Percentiles rank a stretch among this genome's conserved stretches.
Evolutionary conservation across 306 rosid species (phyloP).

Genomic region (Vicia villosa): DNA sequence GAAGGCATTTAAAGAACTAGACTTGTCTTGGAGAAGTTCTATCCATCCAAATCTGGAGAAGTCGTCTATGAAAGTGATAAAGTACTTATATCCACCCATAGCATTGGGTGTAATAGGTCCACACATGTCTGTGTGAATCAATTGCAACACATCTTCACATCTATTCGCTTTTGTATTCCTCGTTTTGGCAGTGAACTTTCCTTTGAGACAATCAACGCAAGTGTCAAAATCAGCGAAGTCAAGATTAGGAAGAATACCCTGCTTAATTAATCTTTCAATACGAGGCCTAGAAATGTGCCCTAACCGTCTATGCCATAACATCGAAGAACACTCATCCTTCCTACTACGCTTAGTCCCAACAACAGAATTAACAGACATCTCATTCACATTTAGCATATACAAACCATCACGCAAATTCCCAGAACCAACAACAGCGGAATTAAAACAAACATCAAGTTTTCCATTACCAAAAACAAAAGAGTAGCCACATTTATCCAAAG

Average conservation of each 20-base stretch:
- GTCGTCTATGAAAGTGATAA: neutral
- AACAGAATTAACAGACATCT: no score
- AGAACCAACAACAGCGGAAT: no score
- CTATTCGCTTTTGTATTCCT: neutral
- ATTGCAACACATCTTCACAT: neutral
- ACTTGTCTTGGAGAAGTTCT: no score
- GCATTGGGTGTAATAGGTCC: neutral
- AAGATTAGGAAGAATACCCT: no score
- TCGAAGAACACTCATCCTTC: neutral
- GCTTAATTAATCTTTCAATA: neutral
- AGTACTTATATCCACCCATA: neutral
- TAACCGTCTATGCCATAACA: neutral
- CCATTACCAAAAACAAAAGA: no score
- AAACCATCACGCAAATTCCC: no score
- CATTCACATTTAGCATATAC: no score
- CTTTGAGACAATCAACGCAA: neutral
- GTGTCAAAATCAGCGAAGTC: neutral
- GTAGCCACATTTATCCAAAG: no score
- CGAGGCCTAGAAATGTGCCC: neutral
- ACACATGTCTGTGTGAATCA: neutral
- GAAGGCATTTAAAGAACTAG: no score
- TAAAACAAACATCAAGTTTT: no score
- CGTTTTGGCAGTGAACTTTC: neutral
- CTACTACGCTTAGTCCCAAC: neutral
- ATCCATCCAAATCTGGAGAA: neutral